Percentiles rank a stretch among this genome's conserved stretches.
These are phyloP conservation scores for Apiospora aurea DNA, from an alignment of 2,329 filamentous ascomycete genomes.

Conservation along the genomic window DNA sequence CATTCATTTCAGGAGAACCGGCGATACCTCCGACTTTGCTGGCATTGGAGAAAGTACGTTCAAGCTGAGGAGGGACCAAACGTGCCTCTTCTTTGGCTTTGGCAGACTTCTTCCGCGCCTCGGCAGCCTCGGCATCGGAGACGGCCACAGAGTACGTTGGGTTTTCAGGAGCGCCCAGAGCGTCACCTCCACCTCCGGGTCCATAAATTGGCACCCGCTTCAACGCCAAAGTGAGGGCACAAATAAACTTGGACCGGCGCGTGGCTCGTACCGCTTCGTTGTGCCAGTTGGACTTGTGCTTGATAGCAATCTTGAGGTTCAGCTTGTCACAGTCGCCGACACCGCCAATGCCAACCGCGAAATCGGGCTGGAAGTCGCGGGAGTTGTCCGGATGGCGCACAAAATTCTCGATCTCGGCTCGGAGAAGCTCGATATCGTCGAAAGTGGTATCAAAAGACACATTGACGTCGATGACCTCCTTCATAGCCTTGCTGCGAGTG, in stretches of 20 bases:
- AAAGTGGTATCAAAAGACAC: slow-evolving; percentile 88
- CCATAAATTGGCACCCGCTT: slow-evolving; percentile 86
- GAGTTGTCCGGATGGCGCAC: slow-evolving; percentile 84
- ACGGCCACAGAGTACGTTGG: slow-evolving; percentile 84
- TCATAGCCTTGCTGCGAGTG: slow-evolving; percentile 89
- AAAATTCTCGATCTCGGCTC: slow-evolving; percentile 84
- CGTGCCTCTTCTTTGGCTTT: slow-evolving; percentile 70
- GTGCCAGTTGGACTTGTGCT: slow-evolving; percentile 92
- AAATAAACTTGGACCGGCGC: slow-evolving; percentile 95
- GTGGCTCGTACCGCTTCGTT: slow-evolving; percentile 83
- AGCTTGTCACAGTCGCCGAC: slow-evolving; percentile 90
- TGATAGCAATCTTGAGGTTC: slow-evolving; percentile 80
- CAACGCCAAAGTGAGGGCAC: slow-evolving; percentile 83
- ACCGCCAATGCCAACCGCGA: slow-evolving; percentile 78
- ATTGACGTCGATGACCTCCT: slow-evolving; percentile 80
- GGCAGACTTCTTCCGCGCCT: slow-evolving; percentile 66
- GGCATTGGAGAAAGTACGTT: slow-evolving; percentile 31
- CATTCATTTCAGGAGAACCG: slow-evolving; percentile 50
- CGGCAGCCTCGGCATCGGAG: slow-evolving; percentile 69
- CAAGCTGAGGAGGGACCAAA: slow-evolving; percentile 60
- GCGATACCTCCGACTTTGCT: slow-evolving; percentile 33
- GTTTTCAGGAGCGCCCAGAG: slow-evolving; percentile 72
- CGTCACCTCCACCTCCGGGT: slow-evolving; percentile 74
- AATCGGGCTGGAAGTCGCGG: slow-evolving; percentile 88
- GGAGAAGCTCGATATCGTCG: slow-evolving; percentile 86